Base-by-base conservation (phyloP, 805 yeast genomes). In the Dipodascopsis uninucleata region DNA sequence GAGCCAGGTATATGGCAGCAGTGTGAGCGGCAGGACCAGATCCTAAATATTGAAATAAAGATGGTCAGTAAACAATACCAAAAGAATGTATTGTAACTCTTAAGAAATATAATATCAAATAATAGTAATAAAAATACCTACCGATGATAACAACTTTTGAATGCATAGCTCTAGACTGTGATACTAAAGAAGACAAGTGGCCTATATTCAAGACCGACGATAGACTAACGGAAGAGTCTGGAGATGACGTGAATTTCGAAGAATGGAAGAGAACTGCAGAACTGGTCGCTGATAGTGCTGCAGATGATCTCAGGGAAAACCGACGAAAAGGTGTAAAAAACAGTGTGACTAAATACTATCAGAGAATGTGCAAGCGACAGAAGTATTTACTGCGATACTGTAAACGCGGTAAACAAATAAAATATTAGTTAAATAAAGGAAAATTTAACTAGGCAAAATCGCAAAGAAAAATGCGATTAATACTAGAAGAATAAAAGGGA, bases 11-110 rank as follows among this genome's bases (percentile, higher is more conserved):
- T 67, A 93, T 86, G 56, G 98, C 98, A 40, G 98, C 98, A 34
- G 98, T 93, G 76, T 93, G 96, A 44, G 97, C 98, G 46, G 98
- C 98, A 45, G 98, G 98, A 59, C 98, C 98, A 43, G 97, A 89
- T 35, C 98, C 97, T 42, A 28, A 23, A 35, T 17, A 17, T 4
- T 22, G 14, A 10, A 17, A 28, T 26, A 7, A 3, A 28, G 33
- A 33, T 24, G 4, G 10, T 28, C 5, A 10, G 31, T 12, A 34
- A 16, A 17, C 6, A 10, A 6, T 21, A 34, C 37, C 10, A 31
- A 9, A 31, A 9, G 9, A 31, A 31, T 16, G n/a, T 31, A 10
- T 31, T 31, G 35, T 31, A 26, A 26, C 10, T 10, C 10, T 12
- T 26, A 26, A n/a, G 29, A 12, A 12, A 12, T 17, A n/a, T 21